These are phyloP conservation scores for Chaetoscypha palmicola DNA, from an alignment of 2,329 filamentous ascomycete species.

Conservation along the genomic window DNA sequence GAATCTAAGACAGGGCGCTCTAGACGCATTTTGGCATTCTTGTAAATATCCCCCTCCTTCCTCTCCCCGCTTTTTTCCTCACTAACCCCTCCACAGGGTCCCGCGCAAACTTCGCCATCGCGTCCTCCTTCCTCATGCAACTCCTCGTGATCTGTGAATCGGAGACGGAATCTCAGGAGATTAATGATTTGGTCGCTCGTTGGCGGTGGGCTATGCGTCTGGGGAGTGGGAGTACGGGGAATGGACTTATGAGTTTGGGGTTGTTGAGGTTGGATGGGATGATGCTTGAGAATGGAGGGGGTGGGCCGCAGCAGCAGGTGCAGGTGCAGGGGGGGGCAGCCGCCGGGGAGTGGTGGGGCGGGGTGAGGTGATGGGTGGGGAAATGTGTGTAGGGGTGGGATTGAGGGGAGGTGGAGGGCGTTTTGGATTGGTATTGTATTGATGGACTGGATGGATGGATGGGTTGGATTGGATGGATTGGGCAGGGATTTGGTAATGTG, in stretches of 20 bases:
- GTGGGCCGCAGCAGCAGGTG: neutral
- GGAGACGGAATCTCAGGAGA: conserved; percentile 25
- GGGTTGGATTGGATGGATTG: too few relatives aligned
- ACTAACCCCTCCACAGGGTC: conserved; percentile 21
- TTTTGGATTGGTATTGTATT: too few relatives aligned
- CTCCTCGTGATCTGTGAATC: conserved; percentile 25
- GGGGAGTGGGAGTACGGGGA: conserved; percentile 22
- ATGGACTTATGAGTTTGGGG: conserved; percentile 29
- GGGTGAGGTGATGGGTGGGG: too few relatives aligned
- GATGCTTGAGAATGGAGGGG: conserved; percentile 5
- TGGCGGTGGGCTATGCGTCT: conserved; percentile 30
- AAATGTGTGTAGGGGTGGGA: too few relatives aligned
- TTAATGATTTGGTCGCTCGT: conserved; percentile 24
- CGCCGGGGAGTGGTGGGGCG: too few relatives aligned
- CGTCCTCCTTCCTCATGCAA: conserved; percentile 30
- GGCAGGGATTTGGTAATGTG: too few relatives aligned
- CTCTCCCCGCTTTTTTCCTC: conserved; percentile 5
- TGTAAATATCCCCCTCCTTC: conserved; percentile 15
- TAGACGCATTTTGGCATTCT: conserved; percentile 30
- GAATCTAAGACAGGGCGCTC: conserved; percentile 23
- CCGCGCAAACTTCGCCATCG: conserved; percentile 30
- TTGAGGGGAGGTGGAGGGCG: too few relatives aligned
- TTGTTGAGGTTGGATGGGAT: conserved; percentile 26
- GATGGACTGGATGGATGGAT: too few relatives aligned
- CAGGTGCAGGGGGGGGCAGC: too few relatives aligned